Conservation (phyloP, 179 eudicot species). For the Drosera spatulata region DNA sequence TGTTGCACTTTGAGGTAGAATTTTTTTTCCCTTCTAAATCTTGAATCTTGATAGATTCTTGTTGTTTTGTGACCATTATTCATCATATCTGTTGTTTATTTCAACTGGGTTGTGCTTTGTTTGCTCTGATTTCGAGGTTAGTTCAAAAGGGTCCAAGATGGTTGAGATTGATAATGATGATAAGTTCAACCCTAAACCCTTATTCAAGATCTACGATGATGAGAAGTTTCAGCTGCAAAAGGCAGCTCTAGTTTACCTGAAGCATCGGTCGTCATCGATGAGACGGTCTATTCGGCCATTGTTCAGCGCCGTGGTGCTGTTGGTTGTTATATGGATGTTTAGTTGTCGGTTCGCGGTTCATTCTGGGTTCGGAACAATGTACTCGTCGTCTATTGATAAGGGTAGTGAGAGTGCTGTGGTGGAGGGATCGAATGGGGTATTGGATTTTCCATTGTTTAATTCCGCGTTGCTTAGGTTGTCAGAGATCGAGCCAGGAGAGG, state of each 20-base stretch:
- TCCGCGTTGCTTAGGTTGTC: constrained; percentile 59
- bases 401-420: not conserved
- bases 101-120: too few relatives aligned
- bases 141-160: too few relatives aligned
- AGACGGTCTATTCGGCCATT: constrained; percentile 39
- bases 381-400: constrained; percentile 7
- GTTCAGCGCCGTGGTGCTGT: constrained; percentile 27
- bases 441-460: constrained; percentile 33
- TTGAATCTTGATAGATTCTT: too few relatives aligned
- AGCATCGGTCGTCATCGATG: constrained; percentile 23
- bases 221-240: not conserved
- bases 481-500: constrained; percentile 42
- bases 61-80: too few relatives aligned
- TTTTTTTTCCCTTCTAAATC: too few relatives aligned
- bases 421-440: not conserved
- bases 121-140: too few relatives aligned
- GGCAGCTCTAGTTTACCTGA: constrained; percentile 18
- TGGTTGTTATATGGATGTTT: constrained; percentile 32
- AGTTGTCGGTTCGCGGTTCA: constrained; percentile 24
- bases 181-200: too few relatives aligned
- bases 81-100: too few relatives aligned
- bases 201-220: constrained; percentile 5
- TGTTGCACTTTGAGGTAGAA: too few relatives aligned
- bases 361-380: constrained; percentile 19
- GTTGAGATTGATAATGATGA: too few relatives aligned